Conservation (phyloP, 345 rosid genomes). For the Atalantia buxifolia region DNA sequence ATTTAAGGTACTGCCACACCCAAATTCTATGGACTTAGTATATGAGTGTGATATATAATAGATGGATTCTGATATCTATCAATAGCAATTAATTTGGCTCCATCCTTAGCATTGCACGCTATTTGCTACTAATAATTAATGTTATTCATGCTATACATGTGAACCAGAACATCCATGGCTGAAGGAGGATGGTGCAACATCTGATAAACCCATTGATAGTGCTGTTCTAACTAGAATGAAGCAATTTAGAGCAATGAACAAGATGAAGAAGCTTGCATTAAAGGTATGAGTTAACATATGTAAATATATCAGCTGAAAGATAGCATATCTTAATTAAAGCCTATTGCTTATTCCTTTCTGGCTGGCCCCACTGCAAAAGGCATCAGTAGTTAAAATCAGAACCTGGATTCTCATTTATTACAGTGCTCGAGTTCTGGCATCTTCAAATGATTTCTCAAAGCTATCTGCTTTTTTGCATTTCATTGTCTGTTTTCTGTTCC, state of each 20-base stretch:
- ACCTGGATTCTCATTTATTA: neutral
- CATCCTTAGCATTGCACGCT: neutral
- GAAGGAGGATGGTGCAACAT: constrained; percentile 46
- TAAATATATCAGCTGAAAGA: neutral
- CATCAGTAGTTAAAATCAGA: neutral
- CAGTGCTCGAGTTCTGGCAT: neutral
- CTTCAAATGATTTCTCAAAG: neutral
- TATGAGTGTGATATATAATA: neutral
- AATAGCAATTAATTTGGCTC: neutral
- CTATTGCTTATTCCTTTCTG: neutral
- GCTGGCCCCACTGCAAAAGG: neutral
- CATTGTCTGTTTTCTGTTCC: neutral
- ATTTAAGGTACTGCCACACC: neutral
- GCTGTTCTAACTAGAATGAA: constrained; percentile 83
- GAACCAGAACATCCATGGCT: constrained; percentile 86
- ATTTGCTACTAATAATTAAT: neutral
- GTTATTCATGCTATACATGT: neutral
- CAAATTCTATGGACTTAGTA: neutral
- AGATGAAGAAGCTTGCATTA: constrained; percentile 83
- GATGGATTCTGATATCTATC: neutral
- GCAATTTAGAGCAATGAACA: constrained; percentile 90
- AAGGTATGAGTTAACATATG: constrained; percentile 44
- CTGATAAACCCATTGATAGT: constrained; percentile 72
- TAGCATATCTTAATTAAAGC: neutral
- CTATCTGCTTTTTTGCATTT: neutral